Evolutionary conservation across 2,329 filamentous ascomycete species (phyloP), one percentile per base, ranked within the genome.

Genomic region (Penicillium sp.): DNA sequence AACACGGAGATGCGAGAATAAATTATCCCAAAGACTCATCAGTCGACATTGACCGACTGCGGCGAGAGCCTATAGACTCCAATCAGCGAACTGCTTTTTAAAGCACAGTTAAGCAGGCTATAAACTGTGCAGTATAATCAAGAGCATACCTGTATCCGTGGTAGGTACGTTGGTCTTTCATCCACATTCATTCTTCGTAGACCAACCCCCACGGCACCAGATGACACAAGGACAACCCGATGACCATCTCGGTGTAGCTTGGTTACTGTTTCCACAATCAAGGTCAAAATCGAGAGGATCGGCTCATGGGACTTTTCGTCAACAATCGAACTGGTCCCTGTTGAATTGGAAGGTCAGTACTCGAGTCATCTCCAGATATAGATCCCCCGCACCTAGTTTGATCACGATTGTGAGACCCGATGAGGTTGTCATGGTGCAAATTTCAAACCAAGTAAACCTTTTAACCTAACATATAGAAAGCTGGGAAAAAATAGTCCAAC

Each of bases 291-390:
- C 4, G 92, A 94, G 36, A 99, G 82, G 34, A 97, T 84, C 3
- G 94, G 94, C 70, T 97, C 90, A 76, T 96, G 94, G 19, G 90
- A 96, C 70, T 87, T 89, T 73, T 99, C 94, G 76, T 97, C 91
- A 61, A 99, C 92, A 64, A 99, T 97, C n/a, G 94, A 97, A 74
- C 91, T 97, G 43, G 94, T 97, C 66, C 94, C 94, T 99, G 64
- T 57, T 55, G 46, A 38, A 59, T 54, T 2, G 60, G 45, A n/a
- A 18, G 13, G 55, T 68, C 55, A 65, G 56, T 56, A 53, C 26
- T 46, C 44, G 35, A 46, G 13, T 44, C 36, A 18, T 53, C 30
- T 46, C 46, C 36, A 53, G 44, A 48, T 59, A 57, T 57, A 61
- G 61, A 54, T 61, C 63, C 62, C 62, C 63, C 68, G 66, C 67